Conservation (phyloP, 257 asterid genomes). For the Ocimum tenuiflorum region DNA sequence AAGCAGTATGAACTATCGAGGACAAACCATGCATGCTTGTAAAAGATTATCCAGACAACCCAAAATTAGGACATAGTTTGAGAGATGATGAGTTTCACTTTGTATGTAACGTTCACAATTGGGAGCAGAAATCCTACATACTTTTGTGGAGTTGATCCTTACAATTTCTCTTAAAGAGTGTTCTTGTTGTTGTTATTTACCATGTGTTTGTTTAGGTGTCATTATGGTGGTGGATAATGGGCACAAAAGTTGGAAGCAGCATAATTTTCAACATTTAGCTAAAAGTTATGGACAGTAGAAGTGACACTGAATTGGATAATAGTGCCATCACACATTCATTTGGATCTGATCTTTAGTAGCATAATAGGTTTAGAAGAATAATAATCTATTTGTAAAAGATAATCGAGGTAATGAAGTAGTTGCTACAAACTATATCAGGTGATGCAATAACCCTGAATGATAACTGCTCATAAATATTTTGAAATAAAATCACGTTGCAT, state of each 20-base stretch:
- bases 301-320: not conserved
- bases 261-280: not conserved
- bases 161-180: not conserved
- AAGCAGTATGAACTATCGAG: not conserved
- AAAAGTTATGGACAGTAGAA: not conserved
- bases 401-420: not conserved
- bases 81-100: not conserved
- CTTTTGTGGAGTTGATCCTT: not conserved
- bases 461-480: not conserved
- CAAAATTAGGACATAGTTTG: not conserved
- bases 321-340: not conserved
- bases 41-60: not conserved
- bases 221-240: too few species aligned
- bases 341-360: not conserved
- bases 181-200: not conserved
- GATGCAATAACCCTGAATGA: not conserved
- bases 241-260: not conserved
- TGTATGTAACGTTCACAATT: not conserved
- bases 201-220: not conserved
- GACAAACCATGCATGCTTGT: not conserved
- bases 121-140: not conserved
- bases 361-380: not conserved
- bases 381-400: not conserved
- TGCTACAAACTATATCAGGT: not conserved
- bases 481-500: not conserved